Evolutionary conservation across 78 protist genomes (phyloP), one percentile per base, ranked within the genome.

Genomic region (Chrysochromulina parva): DNA sequence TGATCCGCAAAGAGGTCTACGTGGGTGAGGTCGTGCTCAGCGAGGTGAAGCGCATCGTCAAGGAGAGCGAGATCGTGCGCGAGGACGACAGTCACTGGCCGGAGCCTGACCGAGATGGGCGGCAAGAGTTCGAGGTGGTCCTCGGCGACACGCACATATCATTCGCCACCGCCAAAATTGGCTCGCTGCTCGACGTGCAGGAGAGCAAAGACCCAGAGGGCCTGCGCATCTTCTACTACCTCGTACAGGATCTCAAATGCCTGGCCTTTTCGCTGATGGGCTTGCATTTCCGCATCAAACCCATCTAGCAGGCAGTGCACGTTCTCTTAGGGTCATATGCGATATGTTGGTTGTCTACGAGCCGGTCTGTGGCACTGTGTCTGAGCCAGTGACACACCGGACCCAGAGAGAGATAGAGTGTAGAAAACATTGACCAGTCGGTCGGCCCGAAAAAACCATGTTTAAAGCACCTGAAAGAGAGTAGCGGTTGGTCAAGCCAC

Each of bases 71-170:
- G 52, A 95, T 98, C 52, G 93, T 97, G 94, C 50, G 91, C 57
- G 98, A 96, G 65, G 99, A 97, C 94, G 99, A 98, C 94, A 91
- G 92, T 52, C 48, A 82, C 50, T 98, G 99, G 99, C 99, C 99
- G 4, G 74, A 66, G 87, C 96, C 99, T 13, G 98, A 98, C 93
- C 69, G 67, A 50, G 98, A 93, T 0, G 99, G 99, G 11, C 90
- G 96, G 60, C 99, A 98, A 82, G 94, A 91, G 78, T 74, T 92
- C 38, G 99, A 98, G 88, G 93, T 98, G 47, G 97, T 98, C 65
- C 11, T 91, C 10, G 96, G 95, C 1, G 59, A 95, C 78, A 96
- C 96, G 91, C 99, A 98, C 94, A 97, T 97, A 26, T 97, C 98
- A 28, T 98, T 98, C 57, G 88, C 93, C 13, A 97, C 99, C n/a